phyloP scores from a whole-genome alignment of 352 stramenopile species.

The Globisporangium megalacanthum region DNA sequence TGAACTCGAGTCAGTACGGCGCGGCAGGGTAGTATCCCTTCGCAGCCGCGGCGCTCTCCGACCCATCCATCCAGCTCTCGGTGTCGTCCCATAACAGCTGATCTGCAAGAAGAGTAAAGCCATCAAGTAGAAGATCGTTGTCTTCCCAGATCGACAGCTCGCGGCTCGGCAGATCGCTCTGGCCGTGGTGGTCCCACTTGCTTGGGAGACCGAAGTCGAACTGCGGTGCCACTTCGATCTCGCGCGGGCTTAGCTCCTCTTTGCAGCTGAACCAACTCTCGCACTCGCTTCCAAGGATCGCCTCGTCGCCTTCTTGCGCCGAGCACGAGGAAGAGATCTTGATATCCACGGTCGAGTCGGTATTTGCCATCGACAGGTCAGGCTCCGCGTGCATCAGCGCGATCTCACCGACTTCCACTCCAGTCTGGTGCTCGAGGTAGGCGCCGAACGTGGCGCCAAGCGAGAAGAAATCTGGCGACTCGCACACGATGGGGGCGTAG shows the following conservation, averaged over 20 bases:
- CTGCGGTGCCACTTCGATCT: not conserved
- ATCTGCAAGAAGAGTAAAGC: constrained; percentile 22
- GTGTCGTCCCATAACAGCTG: constrained; percentile 13
- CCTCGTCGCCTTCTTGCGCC: constrained; percentile 9
- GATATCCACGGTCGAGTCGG: constrained; percentile 1
- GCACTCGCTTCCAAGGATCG: constrained; percentile 12
- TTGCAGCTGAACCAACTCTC: constrained; percentile 11
- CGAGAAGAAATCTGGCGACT: not conserved
- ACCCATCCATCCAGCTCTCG: constrained; percentile 3
- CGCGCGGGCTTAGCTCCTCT: constrained; percentile 2
- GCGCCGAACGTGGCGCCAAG: not conserved
- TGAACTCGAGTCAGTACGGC: constrained; percentile 1
- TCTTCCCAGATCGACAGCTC: constrained; percentile 34
- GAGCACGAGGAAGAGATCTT: not conserved
- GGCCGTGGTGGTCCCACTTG: constrained; percentile 26
- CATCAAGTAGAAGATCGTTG: constrained; percentile 33
- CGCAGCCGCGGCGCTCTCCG: not conserved
- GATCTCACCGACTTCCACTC: constrained; percentile 3
- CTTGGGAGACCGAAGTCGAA: constrained; percentile 56
- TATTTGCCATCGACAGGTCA: not conserved
- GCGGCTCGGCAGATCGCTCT: constrained; percentile 18
- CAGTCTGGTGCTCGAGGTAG: not conserved
- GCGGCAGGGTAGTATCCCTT: not conserved
- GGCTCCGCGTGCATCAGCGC: constrained; percentile 7
- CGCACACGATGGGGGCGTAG: not conserved